Conservation (phyloP, 805 yeast genomes). For the Myxozyma neglecta region DNA sequence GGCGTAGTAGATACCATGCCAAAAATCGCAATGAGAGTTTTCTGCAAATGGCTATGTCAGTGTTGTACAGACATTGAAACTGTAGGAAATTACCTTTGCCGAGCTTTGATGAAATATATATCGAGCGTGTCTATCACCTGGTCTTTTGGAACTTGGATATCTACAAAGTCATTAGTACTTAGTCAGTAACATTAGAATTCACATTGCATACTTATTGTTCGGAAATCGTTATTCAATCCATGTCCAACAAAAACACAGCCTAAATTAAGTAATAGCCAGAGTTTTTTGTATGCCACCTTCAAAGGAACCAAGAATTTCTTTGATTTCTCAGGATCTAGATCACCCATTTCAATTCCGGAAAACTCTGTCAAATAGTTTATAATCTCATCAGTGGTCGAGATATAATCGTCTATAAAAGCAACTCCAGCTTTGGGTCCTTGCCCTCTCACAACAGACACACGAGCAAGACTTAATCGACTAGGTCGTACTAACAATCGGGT, state of each 20-base stretch:
- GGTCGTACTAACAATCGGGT: constrained; percentile 69
- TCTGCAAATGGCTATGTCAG: constrained; percentile 2
- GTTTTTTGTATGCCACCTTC: constrained; percentile 71
- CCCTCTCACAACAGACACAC: constrained; percentile 77
- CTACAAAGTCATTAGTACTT: neutral
- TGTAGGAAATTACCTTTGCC: constrained; percentile 50
- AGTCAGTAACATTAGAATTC: neutral
- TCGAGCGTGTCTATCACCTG: constrained; percentile 91
- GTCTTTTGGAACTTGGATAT: constrained; percentile 76
- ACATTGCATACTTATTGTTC: constrained; percentile 60
- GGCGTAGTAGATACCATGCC: constrained; percentile 73
- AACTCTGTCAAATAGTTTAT: constrained; percentile 84
- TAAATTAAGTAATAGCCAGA: constrained; percentile 85
- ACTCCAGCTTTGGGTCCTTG: constrained; percentile 63
- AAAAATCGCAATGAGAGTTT: constrained; percentile 80
- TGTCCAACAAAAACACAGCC: constrained; percentile 96
- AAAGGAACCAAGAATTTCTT: constrained; percentile 69
- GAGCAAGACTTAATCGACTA: constrained; percentile 71
- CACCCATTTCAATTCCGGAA: constrained; percentile 94
- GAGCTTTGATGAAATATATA: constrained; percentile 69
- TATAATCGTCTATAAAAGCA: constrained; percentile 92
- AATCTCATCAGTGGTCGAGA: constrained; percentile 64
- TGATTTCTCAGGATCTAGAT: constrained; percentile 69
- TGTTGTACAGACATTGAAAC: neutral
- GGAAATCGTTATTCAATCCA: constrained; percentile 85